Evolutionary conservation across 225 moss, liverwort and hornwort species (phyloP).

Genomic region (Rhytidiadelphus loreus): DNA sequence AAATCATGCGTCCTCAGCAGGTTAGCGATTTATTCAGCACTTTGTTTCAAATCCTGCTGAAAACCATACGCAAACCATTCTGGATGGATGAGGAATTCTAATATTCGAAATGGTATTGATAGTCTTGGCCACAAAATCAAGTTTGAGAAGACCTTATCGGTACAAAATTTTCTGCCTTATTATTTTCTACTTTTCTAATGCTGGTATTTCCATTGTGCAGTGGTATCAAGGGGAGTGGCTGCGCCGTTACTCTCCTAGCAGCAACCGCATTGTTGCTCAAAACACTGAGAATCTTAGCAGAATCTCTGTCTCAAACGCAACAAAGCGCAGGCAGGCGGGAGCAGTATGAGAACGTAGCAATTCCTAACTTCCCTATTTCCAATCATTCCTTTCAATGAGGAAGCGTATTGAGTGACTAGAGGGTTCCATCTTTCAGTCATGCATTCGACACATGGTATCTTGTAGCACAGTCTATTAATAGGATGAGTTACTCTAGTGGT

Average conservation of each 20-base stretch:
- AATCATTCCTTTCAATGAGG: not conserved
- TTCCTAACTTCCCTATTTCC: not conserved
- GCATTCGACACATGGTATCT: not conserved
- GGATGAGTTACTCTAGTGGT: not conserved
- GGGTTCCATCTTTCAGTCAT: not conserved
- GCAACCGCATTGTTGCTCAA: slow-evolving; percentile 27
- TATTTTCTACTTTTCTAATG: not conserved
- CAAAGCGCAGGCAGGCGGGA: slow-evolving; percentile 67
- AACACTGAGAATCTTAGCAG: slow-evolving; percentile 50
- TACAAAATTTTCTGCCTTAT: not conserved
- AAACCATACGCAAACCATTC: not conserved
- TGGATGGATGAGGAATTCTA: not conserved
- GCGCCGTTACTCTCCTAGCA: slow-evolving; percentile 50
- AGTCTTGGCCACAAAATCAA: not conserved
- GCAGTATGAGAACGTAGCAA: slow-evolving; percentile 5
- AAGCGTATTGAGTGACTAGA: not conserved
- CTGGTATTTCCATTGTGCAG: slow-evolving; percentile 27
- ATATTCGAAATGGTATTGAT: not conserved
- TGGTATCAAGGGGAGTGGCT: slow-evolving; percentile 92
- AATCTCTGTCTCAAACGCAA: slow-evolving; percentile 75
- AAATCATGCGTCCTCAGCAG: slow-evolving; percentile 97
- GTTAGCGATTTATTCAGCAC: slow-evolving; percentile 10
- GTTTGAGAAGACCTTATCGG: not conserved
- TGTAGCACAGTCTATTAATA: not conserved
- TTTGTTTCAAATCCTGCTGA: not conserved